A percentile compares a stretch with the other conserved stretches of the same genome.
Conservation (phyloP, 2,329 filamentous ascomycete genomes). For the Hymenoscyphus scutula region DNA sequence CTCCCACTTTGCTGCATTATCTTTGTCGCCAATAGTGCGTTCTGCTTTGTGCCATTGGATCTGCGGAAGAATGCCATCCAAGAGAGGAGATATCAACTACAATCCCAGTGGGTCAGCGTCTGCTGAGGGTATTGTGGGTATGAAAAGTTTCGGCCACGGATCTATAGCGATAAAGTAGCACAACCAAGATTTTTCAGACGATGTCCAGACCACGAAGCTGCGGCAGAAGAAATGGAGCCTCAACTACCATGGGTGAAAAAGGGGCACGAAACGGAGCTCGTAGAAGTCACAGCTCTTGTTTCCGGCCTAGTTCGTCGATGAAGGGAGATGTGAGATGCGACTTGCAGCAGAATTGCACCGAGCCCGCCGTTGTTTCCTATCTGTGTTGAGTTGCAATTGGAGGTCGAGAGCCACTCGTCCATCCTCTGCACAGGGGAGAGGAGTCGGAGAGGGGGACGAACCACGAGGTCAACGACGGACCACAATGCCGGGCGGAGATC, state of each 20-base stretch:
- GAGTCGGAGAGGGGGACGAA: neutral
- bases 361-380: constrained; percentile 4
- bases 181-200: neutral
- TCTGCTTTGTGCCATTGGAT: constrained; percentile 1
- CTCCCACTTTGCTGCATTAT: neutral
- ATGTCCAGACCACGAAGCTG: neutral
- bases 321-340: neutral
- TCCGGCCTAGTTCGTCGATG: neutral
- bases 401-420: neutral
- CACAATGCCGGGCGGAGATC: neutral
- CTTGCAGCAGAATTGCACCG: constrained; percentile 2
- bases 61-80: neutral
- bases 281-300: neutral
- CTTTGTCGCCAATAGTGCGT: neutral
- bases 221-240: constrained; percentile 1
- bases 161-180: neutral
- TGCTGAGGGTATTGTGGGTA: neutral
- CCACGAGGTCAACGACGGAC: constrained; percentile 1
- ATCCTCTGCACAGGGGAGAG: neutral
- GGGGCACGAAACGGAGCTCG: neutral
- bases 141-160: neutral
- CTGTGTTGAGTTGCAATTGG: constrained; percentile 1
- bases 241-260: neutral
- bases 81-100: neutral
- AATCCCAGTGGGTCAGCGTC: neutral